Conservation (phyloP, 2,329 filamentous ascomycete genomes). For the Geoglossum cookeanum region DNA sequence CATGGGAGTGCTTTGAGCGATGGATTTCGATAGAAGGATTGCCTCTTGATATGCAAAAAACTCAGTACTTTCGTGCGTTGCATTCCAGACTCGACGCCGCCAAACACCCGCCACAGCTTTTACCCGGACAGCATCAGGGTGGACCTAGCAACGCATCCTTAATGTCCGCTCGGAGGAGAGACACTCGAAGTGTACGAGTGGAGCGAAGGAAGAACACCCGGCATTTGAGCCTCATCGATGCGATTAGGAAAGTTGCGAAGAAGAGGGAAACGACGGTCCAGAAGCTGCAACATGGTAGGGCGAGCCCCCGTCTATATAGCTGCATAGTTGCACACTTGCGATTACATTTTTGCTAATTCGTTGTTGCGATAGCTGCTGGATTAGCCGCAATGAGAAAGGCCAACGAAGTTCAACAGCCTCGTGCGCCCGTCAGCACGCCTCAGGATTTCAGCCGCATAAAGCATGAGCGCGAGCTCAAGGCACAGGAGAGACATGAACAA, state of each 20-base stretch:
- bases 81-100: slow-evolving; percentile 43
- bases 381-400: slow-evolving; percentile 68
- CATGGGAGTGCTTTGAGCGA: slow-evolving; percentile 96
- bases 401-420: slow-evolving; percentile 45
- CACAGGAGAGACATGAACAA: slow-evolving; percentile 35
- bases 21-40: slow-evolving; percentile 87
- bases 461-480: slow-evolving; percentile 62
- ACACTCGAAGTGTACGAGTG: slow-evolving; percentile 59
- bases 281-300: slow-evolving; percentile 61
- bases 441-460: slow-evolving; percentile 81
- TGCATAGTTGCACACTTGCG: background rate
- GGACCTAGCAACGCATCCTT: slow-evolving; percentile 31
- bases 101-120: slow-evolving; percentile 37
- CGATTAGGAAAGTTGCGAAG: slow-evolving; percentile 87
- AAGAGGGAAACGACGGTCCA: slow-evolving; percentile 72
- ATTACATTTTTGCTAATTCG: background rate
- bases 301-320: background rate
- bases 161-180: slow-evolving; percentile 44
- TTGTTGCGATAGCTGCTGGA: slow-evolving; percentile 20
- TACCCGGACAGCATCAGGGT: slow-evolving; percentile 29
- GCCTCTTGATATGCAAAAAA: slow-evolving; percentile 85
- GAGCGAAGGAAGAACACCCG: slow-evolving; percentile 74
- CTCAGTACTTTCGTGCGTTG: slow-evolving; percentile 76
- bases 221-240: slow-evolving; percentile 75
- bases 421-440: slow-evolving; percentile 49